Evolutionary conservation across 768 basidiomycete genomes (phyloP).

Genomic region (Pluteus cervinus): DNA sequence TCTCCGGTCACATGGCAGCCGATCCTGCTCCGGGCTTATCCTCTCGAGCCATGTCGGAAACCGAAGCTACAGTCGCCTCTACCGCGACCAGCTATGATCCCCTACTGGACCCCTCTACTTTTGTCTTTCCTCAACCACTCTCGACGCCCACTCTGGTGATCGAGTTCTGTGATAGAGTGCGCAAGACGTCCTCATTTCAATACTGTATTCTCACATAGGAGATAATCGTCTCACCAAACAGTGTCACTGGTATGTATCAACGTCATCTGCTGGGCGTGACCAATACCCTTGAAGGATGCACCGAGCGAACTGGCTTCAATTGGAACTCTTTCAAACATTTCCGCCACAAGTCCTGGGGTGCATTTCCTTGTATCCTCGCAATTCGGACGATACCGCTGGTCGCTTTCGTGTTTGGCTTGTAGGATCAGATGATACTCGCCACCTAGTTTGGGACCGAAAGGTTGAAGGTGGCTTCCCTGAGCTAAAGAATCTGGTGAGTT

Average conservation of each 20-base stretch:
- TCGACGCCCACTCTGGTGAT: constrained; percentile 57
- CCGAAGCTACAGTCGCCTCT: neutral
- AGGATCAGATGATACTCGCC: constrained; percentile 26
- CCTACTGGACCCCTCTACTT: constrained; percentile 42
- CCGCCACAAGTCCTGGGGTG: constrained; percentile 66
- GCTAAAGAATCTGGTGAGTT: constrained; percentile 70
- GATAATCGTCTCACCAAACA: constrained; percentile 16
- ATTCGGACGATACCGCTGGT: constrained; percentile 78
- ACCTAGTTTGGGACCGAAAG: constrained; percentile 86
- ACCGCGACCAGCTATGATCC: constrained; percentile 5
- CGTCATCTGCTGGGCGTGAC: neutral
- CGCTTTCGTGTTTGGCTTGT: constrained; percentile 89
- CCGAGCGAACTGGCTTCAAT: constrained; percentile 90
- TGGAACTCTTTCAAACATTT: constrained; percentile 88
- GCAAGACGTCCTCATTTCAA: constrained; percentile 16
- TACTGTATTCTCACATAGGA: too few species aligned
- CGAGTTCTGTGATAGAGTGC: constrained; percentile 89
- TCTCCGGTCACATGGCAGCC: neutral
- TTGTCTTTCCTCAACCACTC: constrained; percentile 46
- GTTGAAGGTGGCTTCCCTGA: constrained; percentile 90
- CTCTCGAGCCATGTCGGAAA: neutral
- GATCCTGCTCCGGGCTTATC: too few species aligned
- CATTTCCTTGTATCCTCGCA: constrained; percentile 70
- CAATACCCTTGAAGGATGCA: constrained; percentile 61
- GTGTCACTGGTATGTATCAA: constrained; percentile 72